Evolutionary conservation across 2,329 filamentous ascomycete genomes (phyloP).

Genomic region (Paecilomyces dactylethromorphus): DNA sequence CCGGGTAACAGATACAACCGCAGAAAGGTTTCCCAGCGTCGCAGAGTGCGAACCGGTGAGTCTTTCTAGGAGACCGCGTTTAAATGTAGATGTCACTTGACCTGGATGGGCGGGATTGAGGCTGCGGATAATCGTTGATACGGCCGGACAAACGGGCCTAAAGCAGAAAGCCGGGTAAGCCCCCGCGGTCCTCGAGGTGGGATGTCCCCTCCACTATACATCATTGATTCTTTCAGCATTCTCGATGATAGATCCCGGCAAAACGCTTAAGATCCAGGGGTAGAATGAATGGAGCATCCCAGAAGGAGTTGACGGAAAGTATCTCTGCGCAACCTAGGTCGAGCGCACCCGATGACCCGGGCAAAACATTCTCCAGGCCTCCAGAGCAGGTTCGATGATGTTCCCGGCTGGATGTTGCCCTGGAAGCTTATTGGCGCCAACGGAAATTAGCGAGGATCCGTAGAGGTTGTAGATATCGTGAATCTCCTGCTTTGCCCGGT

Average conservation of each 20-base stretch:
- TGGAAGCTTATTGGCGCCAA: constrained; percentile 18
- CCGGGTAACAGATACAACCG: not conserved
- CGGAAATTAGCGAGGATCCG: constrained; percentile 18
- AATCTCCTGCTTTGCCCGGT: constrained; percentile 37
- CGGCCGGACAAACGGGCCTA: constrained; percentile 2
- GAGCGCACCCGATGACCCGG: constrained; percentile 8
- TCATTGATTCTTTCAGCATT: constrained; percentile 8
- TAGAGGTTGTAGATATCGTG: constrained; percentile 23
- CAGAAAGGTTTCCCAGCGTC: not conserved
- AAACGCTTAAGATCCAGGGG: not conserved
- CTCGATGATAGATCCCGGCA: not conserved
- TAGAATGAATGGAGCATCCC: not conserved
- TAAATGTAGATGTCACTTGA: not conserved
- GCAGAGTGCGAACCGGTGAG: constrained; percentile 13
- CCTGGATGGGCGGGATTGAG: not conserved
- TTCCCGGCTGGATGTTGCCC: constrained; percentile 13
- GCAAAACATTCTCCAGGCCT: constrained; percentile 25
- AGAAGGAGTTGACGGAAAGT: not conserved
- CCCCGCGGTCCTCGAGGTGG: constrained; percentile 1
- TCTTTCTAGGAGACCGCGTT: constrained; percentile 12
- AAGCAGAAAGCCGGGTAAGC: constrained; percentile 7
- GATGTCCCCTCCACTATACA: constrained; percentile 1
- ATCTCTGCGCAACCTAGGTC: constrained; percentile 15
- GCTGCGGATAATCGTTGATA: not conserved
- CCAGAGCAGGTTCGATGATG: constrained; percentile 10